Percentiles rank a stretch among this genome's conserved stretches.
phyloP scores from a whole-genome alignment of 2,329 filamentous ascomycete genomes.

The Apiospora rasikravindrae region DNA sequence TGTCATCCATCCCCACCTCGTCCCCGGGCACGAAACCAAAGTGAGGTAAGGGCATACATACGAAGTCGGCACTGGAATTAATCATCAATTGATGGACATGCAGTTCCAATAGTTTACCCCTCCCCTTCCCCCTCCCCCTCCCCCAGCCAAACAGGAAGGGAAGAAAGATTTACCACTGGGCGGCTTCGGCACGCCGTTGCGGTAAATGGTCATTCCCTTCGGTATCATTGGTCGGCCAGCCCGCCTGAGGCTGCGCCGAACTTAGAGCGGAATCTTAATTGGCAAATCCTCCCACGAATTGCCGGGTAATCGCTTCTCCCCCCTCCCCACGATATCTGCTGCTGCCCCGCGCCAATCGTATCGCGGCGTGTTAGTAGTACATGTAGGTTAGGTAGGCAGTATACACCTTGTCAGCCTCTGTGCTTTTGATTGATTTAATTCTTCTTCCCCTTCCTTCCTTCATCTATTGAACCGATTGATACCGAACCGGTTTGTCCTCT shows the following conservation, averaged over 20 bases:
- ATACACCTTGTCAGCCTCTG: no score
- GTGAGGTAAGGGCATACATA: not conserved
- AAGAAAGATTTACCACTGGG: not conserved
- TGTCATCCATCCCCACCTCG: not conserved
- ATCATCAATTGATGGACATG: not conserved
- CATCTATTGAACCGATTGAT: no score
- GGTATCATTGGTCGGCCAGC: not conserved
- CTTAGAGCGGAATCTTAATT: not conserved
- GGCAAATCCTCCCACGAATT: not conserved
- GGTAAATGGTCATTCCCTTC: not conserved
- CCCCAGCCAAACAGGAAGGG: not conserved
- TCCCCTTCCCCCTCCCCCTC: not conserved
- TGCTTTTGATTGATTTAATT: no score
- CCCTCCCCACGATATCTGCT: not conserved
- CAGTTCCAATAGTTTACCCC: not conserved
- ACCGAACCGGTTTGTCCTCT: no score
- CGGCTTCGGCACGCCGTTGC: not conserved
- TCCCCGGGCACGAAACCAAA: not conserved
- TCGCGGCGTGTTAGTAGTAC: not conserved
- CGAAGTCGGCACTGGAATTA: no score
- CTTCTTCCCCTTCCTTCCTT: no score
- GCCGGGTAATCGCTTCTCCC: conserved; percentile 17
- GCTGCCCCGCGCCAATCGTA: not conserved
- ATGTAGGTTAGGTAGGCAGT: no score
- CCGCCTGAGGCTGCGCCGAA: not conserved